phyloP scores from a whole-genome alignment of 805 yeast species.

The Tetrapisispora pingtungensis region DNA sequence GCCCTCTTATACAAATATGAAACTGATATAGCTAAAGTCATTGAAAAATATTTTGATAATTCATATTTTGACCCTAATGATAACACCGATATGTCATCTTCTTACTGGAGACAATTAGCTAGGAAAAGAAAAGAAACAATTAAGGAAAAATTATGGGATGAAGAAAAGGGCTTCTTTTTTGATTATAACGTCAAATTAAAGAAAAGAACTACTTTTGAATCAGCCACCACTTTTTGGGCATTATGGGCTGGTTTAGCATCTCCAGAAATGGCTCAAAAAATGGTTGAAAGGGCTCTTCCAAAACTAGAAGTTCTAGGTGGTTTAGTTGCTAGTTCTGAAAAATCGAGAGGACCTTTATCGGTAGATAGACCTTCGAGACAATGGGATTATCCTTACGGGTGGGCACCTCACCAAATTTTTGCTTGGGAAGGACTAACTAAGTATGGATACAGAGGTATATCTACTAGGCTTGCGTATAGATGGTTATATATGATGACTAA shows the following conservation, averaged over 20 bases:
- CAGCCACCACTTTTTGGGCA: conserved; percentile 89
- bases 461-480: conserved; percentile 65
- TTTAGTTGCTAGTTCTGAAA: conserved; percentile 68
- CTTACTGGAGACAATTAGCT: conserved; percentile 57
- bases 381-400: conserved; percentile 97
- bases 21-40: conserved; percentile 60
- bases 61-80: conserved; percentile 33
- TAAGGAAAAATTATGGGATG: conserved; percentile 75
- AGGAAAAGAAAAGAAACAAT: conserved; percentile 43
- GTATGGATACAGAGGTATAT: conserved; percentile 58
- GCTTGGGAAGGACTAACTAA: conserved; percentile 80
- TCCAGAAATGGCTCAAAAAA: conserved; percentile 51
- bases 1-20: conserved; percentile 84
- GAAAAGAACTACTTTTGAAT: conserved; percentile 56
- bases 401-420: conserved; percentile 97
- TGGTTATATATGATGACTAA: conserved; percentile 88
- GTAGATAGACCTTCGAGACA: conserved; percentile 77
- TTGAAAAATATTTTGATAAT: conserved; percentile 48
- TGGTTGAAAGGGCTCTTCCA: conserved; percentile 49
- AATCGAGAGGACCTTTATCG: conserved; percentile 62
- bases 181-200: conserved; percentile 65
- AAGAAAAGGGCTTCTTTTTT: conserved; percentile 61
- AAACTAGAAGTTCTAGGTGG: conserved; percentile 86
- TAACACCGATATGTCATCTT: conserved; percentile 35
- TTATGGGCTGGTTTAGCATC: conserved; percentile 73